Evolutionary conservation across 1,139 yeast genomes (phyloP).

Genomic region (Saccharomycopsis crataegensis): DNA sequence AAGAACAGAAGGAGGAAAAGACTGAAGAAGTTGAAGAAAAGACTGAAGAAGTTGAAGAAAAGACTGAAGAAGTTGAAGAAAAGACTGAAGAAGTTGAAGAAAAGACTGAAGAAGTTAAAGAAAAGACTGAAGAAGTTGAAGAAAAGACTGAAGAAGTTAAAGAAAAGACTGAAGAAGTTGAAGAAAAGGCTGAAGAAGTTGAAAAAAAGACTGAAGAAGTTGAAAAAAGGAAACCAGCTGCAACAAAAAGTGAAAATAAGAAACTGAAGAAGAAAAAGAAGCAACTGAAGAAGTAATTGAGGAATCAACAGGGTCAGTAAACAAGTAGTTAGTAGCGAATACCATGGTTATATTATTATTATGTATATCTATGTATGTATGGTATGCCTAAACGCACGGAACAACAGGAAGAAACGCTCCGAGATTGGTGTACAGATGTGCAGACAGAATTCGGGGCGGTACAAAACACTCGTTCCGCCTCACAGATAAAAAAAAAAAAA

Average conservation of each 20-base stretch:
- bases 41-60: slow-evolving; percentile 17
- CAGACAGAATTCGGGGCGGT: too few relatives aligned
- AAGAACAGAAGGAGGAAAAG: slow-evolving; percentile 5
- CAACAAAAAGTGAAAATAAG: neutral
- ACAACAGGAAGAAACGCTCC: too few relatives aligned
- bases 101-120: slow-evolving; percentile 12
- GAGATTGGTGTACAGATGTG: too few relatives aligned
- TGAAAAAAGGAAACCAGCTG: neutral
- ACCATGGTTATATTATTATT: neutral
- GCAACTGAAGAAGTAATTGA: neutral
- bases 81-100: slow-evolving; percentile 18
- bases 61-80: slow-evolving; percentile 14
- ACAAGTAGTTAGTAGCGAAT: neutral
- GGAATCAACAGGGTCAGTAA: neutral
- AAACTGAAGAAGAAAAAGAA: neutral
- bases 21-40: slow-evolving; percentile 17
- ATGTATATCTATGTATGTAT: neutral
- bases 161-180: slow-evolving; percentile 19
- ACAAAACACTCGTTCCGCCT: too few relatives aligned
- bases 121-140: slow-evolving; percentile 18
- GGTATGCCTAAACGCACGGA: neutral
- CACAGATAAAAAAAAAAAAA: too few relatives aligned
- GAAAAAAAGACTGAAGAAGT: neutral
- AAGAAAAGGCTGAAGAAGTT: neutral
- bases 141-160: slow-evolving; percentile 10